Evolutionary conservation across 192 early-diverging fungal species (phyloP), one percentile per base, ranked within the genome.

Genomic region (Spizellomyces sp.): DNA sequence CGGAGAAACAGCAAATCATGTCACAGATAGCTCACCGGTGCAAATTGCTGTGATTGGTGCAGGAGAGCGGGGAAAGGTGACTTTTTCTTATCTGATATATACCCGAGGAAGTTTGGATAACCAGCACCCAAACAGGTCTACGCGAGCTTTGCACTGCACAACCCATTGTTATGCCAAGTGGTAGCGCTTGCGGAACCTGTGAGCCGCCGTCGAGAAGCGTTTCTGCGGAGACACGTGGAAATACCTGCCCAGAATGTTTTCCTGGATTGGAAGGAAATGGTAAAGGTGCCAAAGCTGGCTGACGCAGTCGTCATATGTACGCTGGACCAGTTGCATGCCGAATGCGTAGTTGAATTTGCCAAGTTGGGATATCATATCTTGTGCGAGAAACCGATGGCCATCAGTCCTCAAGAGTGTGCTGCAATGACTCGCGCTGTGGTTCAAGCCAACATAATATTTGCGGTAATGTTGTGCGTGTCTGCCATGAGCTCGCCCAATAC

Each of bases 361-460:
- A 41, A 75, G 21, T 62, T 73, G 42, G 81, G 83, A 7, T 88
- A 88, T 69, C 80, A 88, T 62, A 87, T 91, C 21, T 59, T 91
- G 64, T 76, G 86, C 54, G 90, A 91, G 76, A 91, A 91, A 64
- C 90, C 90, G 8, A 87, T 91, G 86, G 80, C 90, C 4, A 73
- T 78, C 6, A 76, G 73, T 1, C 55, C 83, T 14, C 59, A 67
- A 9, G 84, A 87, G 44, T 91, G 89, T 66, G 55, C 66, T 41
- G 58, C 61, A 10, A 88, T 90, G 47, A 71, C 77, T 6, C 47
- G 67, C 14, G 85, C 86, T 9, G 85, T 79, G 41, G 62, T 73
- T 45, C 67, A 62, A 10, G 78, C 74, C 45, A 66, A 64, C 7
- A 80, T 85, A 10, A 76, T 81, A 17, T 74, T 83, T 64, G 81